Conservation (phyloP, 2,329 filamentous ascomycete species). For the Arthrobotrys megalospora region DNA sequence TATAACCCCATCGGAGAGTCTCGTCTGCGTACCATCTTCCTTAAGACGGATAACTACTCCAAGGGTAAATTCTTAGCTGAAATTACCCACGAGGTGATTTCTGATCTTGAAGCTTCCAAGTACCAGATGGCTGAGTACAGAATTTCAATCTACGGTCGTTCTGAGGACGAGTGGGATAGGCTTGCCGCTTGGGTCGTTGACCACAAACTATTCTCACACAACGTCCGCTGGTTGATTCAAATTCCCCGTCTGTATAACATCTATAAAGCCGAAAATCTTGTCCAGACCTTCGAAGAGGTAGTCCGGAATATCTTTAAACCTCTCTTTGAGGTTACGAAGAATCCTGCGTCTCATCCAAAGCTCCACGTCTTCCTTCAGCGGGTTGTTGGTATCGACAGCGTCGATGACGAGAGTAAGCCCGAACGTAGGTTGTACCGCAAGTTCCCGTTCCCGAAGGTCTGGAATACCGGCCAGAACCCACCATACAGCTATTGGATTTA, state of each 20-base stretch:
- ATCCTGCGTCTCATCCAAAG: constrained; percentile 89
- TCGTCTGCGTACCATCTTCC: constrained; percentile 93
- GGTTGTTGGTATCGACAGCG: constrained; percentile 96
- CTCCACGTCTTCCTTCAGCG: constrained; percentile 94
- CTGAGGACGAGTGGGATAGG: constrained; percentile 96
- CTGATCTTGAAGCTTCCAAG: constrained; percentile 97
- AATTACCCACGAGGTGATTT: constrained; percentile 97
- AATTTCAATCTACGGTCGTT: constrained; percentile 95
- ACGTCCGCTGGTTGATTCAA: constrained; percentile 97
- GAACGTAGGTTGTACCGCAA: constrained; percentile 96
- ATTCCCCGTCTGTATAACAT: constrained; percentile 95
- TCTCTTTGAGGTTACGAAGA: constrained; percentile 91
- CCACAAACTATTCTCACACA: constrained; percentile 97
- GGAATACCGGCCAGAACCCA: constrained; percentile 94
- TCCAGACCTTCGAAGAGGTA: constrained; percentile 91
- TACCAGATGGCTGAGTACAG: constrained; percentile 99
- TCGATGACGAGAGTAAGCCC: constrained; percentile 97
- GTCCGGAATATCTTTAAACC: constrained; percentile 93
- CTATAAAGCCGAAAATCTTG: constrained; percentile 88
- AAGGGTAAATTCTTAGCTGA: constrained; percentile 95
- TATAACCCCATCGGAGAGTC: constrained; percentile 99
- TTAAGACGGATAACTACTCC: constrained; percentile 99
- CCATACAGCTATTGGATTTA: constrained; percentile 99
- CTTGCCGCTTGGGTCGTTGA: constrained; percentile 97
- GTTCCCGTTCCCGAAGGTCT: constrained; percentile 89